Base-by-base conservation (phyloP, 441 rosid species). In the Syzygium syzygioides region DNA sequence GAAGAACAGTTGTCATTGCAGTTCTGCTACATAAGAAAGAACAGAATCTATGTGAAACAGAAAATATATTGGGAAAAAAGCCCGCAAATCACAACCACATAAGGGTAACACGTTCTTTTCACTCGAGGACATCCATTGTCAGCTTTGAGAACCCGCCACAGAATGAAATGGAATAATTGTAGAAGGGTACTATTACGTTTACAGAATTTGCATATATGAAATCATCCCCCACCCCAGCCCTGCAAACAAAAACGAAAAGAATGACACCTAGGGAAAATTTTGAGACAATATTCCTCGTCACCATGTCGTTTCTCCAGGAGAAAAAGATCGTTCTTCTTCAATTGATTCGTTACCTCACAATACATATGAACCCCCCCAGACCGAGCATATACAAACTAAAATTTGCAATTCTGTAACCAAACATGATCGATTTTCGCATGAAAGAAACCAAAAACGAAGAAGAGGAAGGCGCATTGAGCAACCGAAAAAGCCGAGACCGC, bases 1-100 rank as follows among this genome's bases (percentile, higher is more conserved):
- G 94, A 90, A 95, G 88, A 91, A 91, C 89, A 85, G 94, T 91
- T 85, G 95, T 90, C 98, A 94, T 96, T 86, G 88, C 89, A 62
- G 91, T 88, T 90, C 91, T 91, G 87, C 93, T 79, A 91, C 88
- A 37, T 55, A 18, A 26, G 48, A 76, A 37, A 79, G 26, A 84
- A 79, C 86, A 88, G 89, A 6, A 76, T 66, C 7, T 5, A 55
- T 26, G 45, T 8, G 64, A 79, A 84, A 84, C 15, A 60, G 41
- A 50, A 79, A 86, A 37, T 9, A 83, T 79, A 88, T 71, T 84
- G 76, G 41, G 45, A 60, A 20, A 71, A 71, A 41, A 37, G 50
- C 50, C 50, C 50, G 50, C 2, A 0, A 34, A 71, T 37, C 80
- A 11, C 20, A 71, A 11, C 20, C 3, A 37, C 45, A 37, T 25